A percentile compares a stretch with the other conserved stretches of the same genome.
phyloP scores from a whole-genome alignment of 345 rosid genomes.

The Raphanus sativus region DNA sequence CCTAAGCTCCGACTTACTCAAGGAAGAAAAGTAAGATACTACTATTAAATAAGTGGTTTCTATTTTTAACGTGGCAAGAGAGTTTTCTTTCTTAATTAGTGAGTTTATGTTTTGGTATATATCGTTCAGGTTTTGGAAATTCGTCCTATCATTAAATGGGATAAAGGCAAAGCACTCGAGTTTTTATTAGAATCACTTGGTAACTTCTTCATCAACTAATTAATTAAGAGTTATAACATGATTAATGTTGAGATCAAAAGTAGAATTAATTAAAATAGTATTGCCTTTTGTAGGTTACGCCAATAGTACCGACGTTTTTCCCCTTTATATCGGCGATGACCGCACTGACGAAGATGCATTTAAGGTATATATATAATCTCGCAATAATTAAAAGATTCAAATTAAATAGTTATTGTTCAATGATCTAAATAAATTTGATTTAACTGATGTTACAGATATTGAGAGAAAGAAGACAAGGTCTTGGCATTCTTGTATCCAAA shows the following conservation, averaged over 20 bases:
- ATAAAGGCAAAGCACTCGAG: neutral
- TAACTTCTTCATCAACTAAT: conserved; percentile 23
- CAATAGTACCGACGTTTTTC: conserved; percentile 73
- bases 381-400: conserved; percentile 1
- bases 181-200: neutral
- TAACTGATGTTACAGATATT: conserved; percentile 52
- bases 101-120: conserved; percentile 8
- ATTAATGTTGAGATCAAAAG: neutral
- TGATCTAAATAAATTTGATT: neutral
- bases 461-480: conserved; percentile 74
- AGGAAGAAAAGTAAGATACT: conserved; percentile 73
- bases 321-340: conserved; percentile 94
- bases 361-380: conserved; percentile 51
- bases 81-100: neutral
- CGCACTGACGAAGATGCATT: conserved; percentile 98
- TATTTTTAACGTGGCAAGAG: neutral
- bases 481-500: conserved; percentile 92
- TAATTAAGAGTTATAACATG: neutral
- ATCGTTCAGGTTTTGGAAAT: neutral
- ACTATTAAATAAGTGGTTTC: neutral
- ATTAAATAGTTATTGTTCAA: neutral
- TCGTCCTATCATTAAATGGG: neutral
- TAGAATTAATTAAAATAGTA: neutral
- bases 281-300: conserved; percentile 60
- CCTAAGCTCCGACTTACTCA: conserved; percentile 71